These are phyloP conservation scores for Cryptococcus floricola DNA, from an alignment of 1,284 basidiomycete genomes.

Conservation along the genomic window DNA sequence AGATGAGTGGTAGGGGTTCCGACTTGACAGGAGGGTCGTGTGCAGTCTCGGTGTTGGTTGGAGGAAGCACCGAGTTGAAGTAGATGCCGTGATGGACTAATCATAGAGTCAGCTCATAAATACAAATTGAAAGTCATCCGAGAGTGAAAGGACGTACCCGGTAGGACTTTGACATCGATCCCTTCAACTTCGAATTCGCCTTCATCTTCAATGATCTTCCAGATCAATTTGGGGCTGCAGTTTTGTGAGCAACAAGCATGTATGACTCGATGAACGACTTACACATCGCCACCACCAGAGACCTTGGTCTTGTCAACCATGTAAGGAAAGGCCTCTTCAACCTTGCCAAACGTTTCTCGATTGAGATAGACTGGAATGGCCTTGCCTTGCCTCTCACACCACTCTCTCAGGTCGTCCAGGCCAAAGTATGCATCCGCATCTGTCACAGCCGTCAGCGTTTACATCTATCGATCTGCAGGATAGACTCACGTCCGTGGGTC, in stretches of 20 bases:
- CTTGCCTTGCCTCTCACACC: slow-evolving; percentile 40
- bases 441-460: slow-evolving; percentile 1
- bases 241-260: not conserved
- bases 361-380: slow-evolving; percentile 45
- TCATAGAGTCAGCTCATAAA: not conserved
- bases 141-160: slow-evolving; percentile 19
- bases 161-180: slow-evolving; percentile 34
- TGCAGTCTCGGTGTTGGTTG: slow-evolving; percentile 5
- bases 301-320: slow-evolving; percentile 48
- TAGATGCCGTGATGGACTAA: slow-evolving; percentile 39
- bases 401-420: slow-evolving; percentile 43
- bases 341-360: slow-evolving; percentile 36
- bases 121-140: not conserved
- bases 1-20: slow-evolving; percentile 36
- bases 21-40: slow-evolving; percentile 3
- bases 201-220: slow-evolving; percentile 40
- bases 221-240: slow-evolving; percentile 32
- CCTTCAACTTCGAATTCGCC: slow-evolving; percentile 35
- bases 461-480: not conserved
- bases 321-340: slow-evolving; percentile 46
- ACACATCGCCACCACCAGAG: slow-evolving; percentile 50
- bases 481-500: slow-evolving; percentile 49
- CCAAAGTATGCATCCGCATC: slow-evolving; percentile 45
- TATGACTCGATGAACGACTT: slow-evolving; percentile 7
- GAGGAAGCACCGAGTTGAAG: slow-evolving; percentile 24